These are phyloP conservation scores for Rhexocercosporidium sp. DNA, from an alignment of 2,329 filamentous ascomycete genomes.

Conservation along the genomic window DNA sequence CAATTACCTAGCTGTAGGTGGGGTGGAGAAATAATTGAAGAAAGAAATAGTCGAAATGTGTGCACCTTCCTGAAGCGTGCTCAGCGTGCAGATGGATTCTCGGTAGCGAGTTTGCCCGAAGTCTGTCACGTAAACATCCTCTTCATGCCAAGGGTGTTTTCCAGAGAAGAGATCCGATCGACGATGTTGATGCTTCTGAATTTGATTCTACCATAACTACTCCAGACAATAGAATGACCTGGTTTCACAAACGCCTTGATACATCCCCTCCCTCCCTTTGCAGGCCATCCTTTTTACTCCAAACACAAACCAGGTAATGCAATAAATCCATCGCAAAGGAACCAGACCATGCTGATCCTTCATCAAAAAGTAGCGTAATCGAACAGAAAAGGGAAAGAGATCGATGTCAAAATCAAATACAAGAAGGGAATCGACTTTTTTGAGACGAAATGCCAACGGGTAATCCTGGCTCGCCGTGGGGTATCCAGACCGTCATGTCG, in stretches of 20 bases:
- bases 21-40: too few relatives aligned
- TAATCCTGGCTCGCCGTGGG: neutral
- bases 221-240: neutral
- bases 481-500: conserved; percentile 15
- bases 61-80: neutral
- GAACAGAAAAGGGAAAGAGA: conserved; percentile 13
- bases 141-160: neutral
- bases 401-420: conserved; percentile 12
- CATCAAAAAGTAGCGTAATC: conserved; percentile 14
- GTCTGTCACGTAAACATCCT: neutral
- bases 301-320: conserved; percentile 12
- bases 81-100: neutral
- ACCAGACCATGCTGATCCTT: conserved; percentile 14
- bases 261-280: conserved; percentile 14
- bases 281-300: conserved; percentile 13
- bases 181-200: neutral
- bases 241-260: conserved; percentile 13
- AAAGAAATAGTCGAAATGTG: too few relatives aligned
- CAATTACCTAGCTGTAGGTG: too few relatives aligned
- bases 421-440: conserved; percentile 16
- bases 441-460: neutral
- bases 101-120: neutral
- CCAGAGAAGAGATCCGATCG: too few relatives aligned
- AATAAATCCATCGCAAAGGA: conserved; percentile 8
- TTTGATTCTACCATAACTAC: conserved; percentile 8